phyloP scores from a whole-genome alignment of 2,329 filamentous ascomycete species.

The Thelonectria blattea region DNA sequence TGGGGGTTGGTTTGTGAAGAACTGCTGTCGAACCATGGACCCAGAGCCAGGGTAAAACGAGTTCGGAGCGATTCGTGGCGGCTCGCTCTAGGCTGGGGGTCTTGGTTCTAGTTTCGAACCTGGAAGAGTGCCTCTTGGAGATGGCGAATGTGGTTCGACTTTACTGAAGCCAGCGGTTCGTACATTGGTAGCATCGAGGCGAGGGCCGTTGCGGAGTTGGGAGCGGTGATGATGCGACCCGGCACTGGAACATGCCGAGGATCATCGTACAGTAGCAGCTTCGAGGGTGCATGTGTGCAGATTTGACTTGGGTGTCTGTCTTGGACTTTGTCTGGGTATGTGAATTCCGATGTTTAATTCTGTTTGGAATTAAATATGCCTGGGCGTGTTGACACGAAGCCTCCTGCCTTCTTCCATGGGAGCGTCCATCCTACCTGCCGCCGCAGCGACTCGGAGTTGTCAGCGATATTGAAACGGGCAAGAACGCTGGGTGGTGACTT shows the following conservation, averaged over 20 bases:
- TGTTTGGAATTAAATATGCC: too few relatives aligned
- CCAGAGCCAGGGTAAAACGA: neutral
- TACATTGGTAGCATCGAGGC: conserved; percentile 9
- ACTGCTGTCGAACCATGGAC: neutral
- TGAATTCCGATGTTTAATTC: too few relatives aligned
- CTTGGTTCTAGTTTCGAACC: neutral
- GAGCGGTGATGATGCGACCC: neutral
- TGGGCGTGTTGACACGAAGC: too few relatives aligned
- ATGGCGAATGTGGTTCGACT: conserved; percentile 8
- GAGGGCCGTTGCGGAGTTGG: conserved; percentile 6
- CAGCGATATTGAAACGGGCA: neutral
- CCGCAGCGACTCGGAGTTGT: neutral
- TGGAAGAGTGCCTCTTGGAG: neutral
- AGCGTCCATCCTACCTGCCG: neutral
- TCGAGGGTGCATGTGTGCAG: neutral
- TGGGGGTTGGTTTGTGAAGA: neutral
- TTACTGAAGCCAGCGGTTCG: conserved; percentile 13
- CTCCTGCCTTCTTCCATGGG: neutral
- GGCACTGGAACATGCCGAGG: conserved; percentile 9
- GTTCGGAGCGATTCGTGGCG: neutral
- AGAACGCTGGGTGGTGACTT: neutral
- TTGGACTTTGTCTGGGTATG: too few relatives aligned
- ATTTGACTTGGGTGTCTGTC: too few relatives aligned
- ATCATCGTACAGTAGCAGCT: neutral
- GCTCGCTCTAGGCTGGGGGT: neutral